phyloP scores from a whole-genome alignment of 2,329 filamentous ascomycete species.

The Ambrosiella xylebori region DNA sequence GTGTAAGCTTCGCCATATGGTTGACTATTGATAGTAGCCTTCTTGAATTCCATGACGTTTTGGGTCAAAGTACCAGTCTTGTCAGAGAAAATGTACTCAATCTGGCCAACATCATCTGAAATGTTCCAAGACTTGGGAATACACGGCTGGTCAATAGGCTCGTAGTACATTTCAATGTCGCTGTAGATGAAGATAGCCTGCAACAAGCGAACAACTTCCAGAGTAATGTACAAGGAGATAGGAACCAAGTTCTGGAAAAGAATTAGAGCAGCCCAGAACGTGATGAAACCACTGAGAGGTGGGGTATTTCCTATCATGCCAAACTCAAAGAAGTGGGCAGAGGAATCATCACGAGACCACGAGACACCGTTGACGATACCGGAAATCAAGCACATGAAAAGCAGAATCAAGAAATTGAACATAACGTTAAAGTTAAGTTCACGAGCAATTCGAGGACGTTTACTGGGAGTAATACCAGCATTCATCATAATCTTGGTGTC shows the following conservation, averaged over 20 bases:
- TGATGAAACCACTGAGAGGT: conserved; percentile 75
- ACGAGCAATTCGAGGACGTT: conserved; percentile 76
- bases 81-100: conserved; percentile 98
- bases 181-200: conserved; percentile 97
- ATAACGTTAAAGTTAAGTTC: conserved; percentile 96
- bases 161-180: conserved; percentile 94
- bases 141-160: conserved; percentile 80
- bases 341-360: conserved; percentile 60
- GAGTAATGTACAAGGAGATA: conserved; percentile 90
- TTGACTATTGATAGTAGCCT: conserved; percentile 88
- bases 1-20: conserved; percentile 96
- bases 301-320: conserved; percentile 63
- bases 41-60: conserved; percentile 99
- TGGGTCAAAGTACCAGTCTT: conserved; percentile 96
- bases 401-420: conserved; percentile 84
- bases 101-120: conserved; percentile 91
- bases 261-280: conserved; percentile 89
- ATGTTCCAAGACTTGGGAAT: conserved; percentile 99
- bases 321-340: conserved; percentile 67
- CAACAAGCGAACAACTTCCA: conserved; percentile 84
- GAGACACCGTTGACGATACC: conserved; percentile 71
- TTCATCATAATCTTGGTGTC: conserved; percentile 99
- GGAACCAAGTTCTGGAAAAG: conserved; percentile 97
- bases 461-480: conserved; percentile 83
- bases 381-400: conserved; percentile 73